Evolutionary conservation across 1,284 basidiomycete genomes (phyloP).

Genomic region (Irpex sp.): DNA sequence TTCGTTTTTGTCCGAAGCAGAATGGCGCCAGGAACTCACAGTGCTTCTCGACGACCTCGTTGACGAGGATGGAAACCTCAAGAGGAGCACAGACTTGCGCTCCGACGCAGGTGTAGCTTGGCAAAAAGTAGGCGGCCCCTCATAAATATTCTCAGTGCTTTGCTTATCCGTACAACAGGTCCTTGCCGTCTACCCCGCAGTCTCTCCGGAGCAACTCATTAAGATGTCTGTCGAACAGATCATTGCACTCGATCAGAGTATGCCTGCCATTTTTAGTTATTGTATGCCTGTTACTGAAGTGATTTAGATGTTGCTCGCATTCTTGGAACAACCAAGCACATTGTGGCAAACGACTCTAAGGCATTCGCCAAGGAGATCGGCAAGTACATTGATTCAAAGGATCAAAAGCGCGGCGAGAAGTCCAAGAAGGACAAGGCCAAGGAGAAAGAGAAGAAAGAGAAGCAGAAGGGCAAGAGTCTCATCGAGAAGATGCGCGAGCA

Average conservation of each 20-base stretch:
- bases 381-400: conserved; percentile 63
- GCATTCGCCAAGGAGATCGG: conserved; percentile 47
- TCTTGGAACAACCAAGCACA: conserved; percentile 48
- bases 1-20: conserved; percentile 46
- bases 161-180: conserved; percentile 31
- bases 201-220: conserved; percentile 41
- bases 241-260: conserved; percentile 28
- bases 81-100: conserved; percentile 47
- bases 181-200: conserved; percentile 53
- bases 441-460: conserved; percentile 32
- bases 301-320: conserved; percentile 36
- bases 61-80: conserved; percentile 52
- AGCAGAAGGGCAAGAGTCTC: conserved; percentile 27
- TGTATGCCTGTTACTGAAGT: not conserved
- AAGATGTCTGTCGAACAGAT: conserved; percentile 46
- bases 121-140: conserved; percentile 39
- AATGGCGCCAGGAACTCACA: conserved; percentile 52
- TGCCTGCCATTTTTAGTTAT: too few species aligned
- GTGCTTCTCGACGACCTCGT: conserved; percentile 50
- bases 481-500: conserved; percentile 17
- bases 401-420: conserved; percentile 43
- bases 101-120: conserved; percentile 57
- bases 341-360: conserved; percentile 45
- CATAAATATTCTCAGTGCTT: too few species aligned
- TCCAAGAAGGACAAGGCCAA: conserved; percentile 32